A percentile compares a stretch with the other conserved stretches of the same genome.
Conservation (phyloP, 371 early-diverging fungal species). For the Rozella allomycis region DNA sequence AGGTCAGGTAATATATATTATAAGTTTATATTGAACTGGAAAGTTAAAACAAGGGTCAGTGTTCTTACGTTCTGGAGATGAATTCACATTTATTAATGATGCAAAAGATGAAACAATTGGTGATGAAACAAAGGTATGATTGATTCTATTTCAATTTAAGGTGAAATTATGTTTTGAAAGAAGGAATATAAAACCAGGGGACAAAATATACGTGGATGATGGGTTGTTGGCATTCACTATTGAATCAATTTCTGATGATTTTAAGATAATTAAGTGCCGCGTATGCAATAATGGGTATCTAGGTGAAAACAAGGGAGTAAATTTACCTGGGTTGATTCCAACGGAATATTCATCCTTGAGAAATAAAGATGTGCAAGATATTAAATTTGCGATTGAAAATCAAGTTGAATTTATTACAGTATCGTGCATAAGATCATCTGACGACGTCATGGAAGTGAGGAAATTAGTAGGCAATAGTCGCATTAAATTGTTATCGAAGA, state of each 20-base stretch:
- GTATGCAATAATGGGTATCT: slow-evolving; percentile 7
- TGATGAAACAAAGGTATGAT: slow-evolving; percentile 16
- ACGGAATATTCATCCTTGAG: slow-evolving; percentile 19
- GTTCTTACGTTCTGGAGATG: slow-evolving; percentile 16
- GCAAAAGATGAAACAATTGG: slow-evolving; percentile 14
- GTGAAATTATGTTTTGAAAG: not conserved
- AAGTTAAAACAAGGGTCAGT: slow-evolving; percentile 15
- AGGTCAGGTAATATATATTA: no score
- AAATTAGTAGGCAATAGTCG: slow-evolving; percentile 18
- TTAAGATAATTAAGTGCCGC: slow-evolving; percentile 16
- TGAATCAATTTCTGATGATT: slow-evolving; percentile 9
- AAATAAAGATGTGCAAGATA: slow-evolving; percentile 27
- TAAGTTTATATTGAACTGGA: no score
- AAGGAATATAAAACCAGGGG: slow-evolving; percentile 12
- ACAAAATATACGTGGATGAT: slow-evolving; percentile 28
- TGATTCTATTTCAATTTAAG: not conserved
- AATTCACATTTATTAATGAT: slow-evolving; percentile 20
- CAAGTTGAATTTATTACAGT: slow-evolving; percentile 33
- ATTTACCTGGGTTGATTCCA: slow-evolving; percentile 24
- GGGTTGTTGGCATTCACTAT: slow-evolving; percentile 26
- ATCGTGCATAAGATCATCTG: slow-evolving; percentile 26
- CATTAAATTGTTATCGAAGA: slow-evolving; percentile 24
- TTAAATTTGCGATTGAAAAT: slow-evolving; percentile 25
- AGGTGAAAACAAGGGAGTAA: slow-evolving; percentile 31
- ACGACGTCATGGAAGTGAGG: slow-evolving; percentile 26